Evolutionary conservation across 225 moss, liverwort and hornwort species (phyloP).

Genomic region (Climacium dendroides): DNA sequence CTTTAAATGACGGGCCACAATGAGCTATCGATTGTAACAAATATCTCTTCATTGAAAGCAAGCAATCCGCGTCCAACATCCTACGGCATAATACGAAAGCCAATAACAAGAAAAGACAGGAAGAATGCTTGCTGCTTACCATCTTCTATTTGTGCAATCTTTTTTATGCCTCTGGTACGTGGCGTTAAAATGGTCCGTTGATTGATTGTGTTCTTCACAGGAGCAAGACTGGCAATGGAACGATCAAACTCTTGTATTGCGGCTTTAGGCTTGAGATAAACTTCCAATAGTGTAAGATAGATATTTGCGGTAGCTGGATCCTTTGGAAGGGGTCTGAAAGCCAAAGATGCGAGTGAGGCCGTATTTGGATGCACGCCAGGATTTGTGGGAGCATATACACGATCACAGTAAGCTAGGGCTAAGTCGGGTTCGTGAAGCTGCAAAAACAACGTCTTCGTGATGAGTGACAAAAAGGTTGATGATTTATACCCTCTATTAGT

Average conservation of each 20-base stretch:
- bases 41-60: background rate
- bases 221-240: constrained; percentile 63
- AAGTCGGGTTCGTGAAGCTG: constrained; percentile 81
- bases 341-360: constrained; percentile 29
- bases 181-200: constrained; percentile 39
- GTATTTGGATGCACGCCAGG: constrained; percentile 20
- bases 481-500: background rate
- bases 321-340: constrained; percentile 24
- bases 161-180: constrained; percentile 40
- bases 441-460: background rate
- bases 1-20: background rate
- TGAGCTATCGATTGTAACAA: background rate
- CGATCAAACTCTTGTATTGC: constrained; percentile 78
- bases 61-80: background rate
- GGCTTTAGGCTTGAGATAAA: constrained; percentile 79
- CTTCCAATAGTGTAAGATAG: constrained; percentile 79
- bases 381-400: constrained; percentile 47
- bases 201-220: constrained; percentile 21
- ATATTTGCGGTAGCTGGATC: constrained; percentile 63
- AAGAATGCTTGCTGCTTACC: constrained; percentile 8
- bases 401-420: constrained; percentile 86
- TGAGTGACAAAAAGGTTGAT: background rate
- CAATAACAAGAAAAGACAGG: background rate
- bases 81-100: background rate
- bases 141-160: constrained; percentile 86